Base-by-base conservation (phyloP, 805 yeast genomes). In the Saccharomycopsis microspora region DNA sequence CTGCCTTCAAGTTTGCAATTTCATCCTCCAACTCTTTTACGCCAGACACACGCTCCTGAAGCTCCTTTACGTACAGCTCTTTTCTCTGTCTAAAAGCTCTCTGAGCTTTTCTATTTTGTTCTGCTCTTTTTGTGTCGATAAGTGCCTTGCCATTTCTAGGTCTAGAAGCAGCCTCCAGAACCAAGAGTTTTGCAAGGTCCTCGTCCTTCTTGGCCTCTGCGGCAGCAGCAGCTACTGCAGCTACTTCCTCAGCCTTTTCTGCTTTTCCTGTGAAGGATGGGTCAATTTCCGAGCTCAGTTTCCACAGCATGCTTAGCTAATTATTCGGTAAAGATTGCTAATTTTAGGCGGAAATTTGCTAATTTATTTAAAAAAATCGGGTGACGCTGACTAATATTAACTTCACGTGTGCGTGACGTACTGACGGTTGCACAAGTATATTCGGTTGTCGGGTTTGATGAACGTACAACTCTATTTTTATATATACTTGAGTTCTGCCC, bases 101-200 rank as follows among this genome's bases (percentile, higher is more conserved):
- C 66, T 89, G 97, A 4, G 97, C 96, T 52, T 78, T 80, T 59
- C 97, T 71, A 68, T 89, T 89, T 65, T 89, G 97, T 5, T 82
- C 88, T 1, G 96, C 96, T 54, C 97, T 77, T 63, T 85, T 86
- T 39, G 93, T 77, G 48, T 71, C 74, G 32, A 9, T 46, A 9
- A 41, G 31, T 4, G 36, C 9, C 42, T 33, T 45, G 19, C 29
- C 45, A 11, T 27, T 43, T 5, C 45, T 9, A 8, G 11, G 8
- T 8, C 19, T n/a, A 32, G 45, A 34, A 28, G 30, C 33, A 5
- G 28, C 5, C 19, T 32, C 7, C 11, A 39, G 9, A 3, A 28
- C 19, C 30, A 11, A 9, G 8, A 8, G 29, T 10, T 11, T 41
- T 9, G 43, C 32, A n/a, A n/a, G 43, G n/a, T 30, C 11, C 8